Evolutionary conservation across 2,329 filamentous ascomycete species (phyloP).

Genomic region (Phialophora chinensis): DNA sequence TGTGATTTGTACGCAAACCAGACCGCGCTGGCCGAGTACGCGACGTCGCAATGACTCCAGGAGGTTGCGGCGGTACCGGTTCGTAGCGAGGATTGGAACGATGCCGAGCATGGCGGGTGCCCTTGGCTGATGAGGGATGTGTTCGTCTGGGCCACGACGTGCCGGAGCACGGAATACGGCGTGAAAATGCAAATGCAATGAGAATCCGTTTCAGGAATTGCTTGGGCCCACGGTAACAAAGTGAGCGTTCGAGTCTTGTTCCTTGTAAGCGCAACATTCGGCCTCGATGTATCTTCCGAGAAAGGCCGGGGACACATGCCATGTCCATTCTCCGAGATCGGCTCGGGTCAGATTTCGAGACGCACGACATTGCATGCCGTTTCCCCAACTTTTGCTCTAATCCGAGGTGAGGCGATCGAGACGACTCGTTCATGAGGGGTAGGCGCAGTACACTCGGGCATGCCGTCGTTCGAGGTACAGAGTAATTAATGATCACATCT

Average conservation of each 20-base stretch:
- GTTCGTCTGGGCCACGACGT: neutral
- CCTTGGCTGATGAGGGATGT: neutral
- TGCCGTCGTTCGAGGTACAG: neutral
- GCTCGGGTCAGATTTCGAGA: neutral
- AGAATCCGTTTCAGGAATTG: neutral
- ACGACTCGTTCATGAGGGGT: neutral
- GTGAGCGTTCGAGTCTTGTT: neutral
- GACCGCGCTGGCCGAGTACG: constrained; percentile 42
- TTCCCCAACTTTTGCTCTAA: constrained; percentile 5
- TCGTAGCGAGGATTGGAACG: neutral
- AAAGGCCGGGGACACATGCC: neutral
- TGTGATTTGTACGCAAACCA: constrained; percentile 63
- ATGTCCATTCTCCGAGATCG: constrained; percentile 3
- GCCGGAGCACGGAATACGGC: neutral
- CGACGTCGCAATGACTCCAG: constrained; percentile 16
- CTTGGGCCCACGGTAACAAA: neutral
- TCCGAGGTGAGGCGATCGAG: constrained; percentile 3
- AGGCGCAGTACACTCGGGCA: neutral
- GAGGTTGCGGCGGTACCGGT: neutral
- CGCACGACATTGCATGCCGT: constrained; percentile 4
- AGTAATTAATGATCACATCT: too few relatives aligned
- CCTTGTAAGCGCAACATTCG: neutral
- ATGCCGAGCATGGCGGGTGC: neutral
- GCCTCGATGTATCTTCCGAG: neutral
- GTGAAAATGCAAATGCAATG: neutral